phyloP scores from a whole-genome alignment of 2,329 filamentous ascomycete genomes.

The Pseudonectria foliicola region DNA sequence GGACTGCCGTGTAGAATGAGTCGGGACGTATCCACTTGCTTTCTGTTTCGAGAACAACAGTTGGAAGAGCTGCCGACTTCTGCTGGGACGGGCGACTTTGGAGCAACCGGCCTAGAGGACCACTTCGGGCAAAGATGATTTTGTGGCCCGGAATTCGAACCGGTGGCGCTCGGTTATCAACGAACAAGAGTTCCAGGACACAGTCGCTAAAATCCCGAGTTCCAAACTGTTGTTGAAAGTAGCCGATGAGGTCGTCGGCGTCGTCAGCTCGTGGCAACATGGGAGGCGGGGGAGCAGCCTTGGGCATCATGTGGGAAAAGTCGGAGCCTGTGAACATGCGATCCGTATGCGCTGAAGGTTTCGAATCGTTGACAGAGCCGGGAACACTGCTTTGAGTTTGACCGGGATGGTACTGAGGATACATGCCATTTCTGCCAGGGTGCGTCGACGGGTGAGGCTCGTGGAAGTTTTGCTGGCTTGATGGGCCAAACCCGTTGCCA shows the following conservation, averaged over 20 bases:
- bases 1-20: slow-evolving; percentile 50
- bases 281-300: slow-evolving; percentile 21
- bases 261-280: slow-evolving; percentile 23
- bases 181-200: slow-evolving; percentile 38
- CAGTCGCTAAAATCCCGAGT: slow-evolving; percentile 34
- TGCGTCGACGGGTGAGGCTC: slow-evolving; percentile 51
- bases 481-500: slow-evolving; percentile 40
- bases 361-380: slow-evolving; percentile 24
- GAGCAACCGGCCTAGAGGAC: slow-evolving; percentile 21
- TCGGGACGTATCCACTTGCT: slow-evolving; percentile 49
- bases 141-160: slow-evolving; percentile 47
- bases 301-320: slow-evolving; percentile 27
- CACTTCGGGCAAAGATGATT: slow-evolving; percentile 47
- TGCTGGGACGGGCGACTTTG: slow-evolving; percentile 24
- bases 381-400: slow-evolving; percentile 31
- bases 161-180: slow-evolving; percentile 30
- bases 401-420: slow-evolving; percentile 32
- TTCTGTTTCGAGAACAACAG: slow-evolving; percentile 37
- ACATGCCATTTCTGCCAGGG: slow-evolving; percentile 37
- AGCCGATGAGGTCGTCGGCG: slow-evolving; percentile 31
- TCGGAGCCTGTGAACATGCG: slow-evolving; percentile 26
- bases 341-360: slow-evolving; percentile 21
- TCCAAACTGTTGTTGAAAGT: slow-evolving; percentile 32
- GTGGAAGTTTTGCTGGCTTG: slow-evolving; percentile 55
- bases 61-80: slow-evolving; percentile 18